Evolutionary conservation across 1,284 basidiomycete species (phyloP).

Genomic region (Meripilus lineatus): DNA sequence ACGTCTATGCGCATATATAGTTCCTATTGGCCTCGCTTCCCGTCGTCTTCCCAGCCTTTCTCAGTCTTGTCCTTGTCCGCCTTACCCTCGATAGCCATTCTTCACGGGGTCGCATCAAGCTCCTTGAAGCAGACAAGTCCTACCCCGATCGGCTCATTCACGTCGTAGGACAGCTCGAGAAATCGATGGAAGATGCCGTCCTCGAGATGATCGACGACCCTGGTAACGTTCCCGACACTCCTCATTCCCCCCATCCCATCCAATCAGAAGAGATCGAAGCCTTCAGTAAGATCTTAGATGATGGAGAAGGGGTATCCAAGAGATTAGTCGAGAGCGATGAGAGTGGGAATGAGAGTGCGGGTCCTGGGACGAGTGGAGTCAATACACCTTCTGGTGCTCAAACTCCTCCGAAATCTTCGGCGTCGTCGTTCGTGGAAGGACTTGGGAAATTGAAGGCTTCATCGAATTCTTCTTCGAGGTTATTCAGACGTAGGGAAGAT

Average conservation of each 20-base stretch:
- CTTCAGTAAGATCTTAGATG: too few species aligned
- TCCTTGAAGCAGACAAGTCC: conserved; percentile 50
- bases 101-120: conserved; percentile 56
- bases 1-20: conserved; percentile 28
- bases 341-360: too few species aligned
- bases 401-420: background rate
- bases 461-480: background rate
- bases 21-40: conserved; percentile 52
- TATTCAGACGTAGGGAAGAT: too few species aligned
- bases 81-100: conserved; percentile 47
- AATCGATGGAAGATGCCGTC: conserved; percentile 50
- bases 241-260: conserved; percentile 2
- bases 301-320: too few species aligned
- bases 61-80: conserved; percentile 46
- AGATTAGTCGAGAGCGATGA: too few species aligned
- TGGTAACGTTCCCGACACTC: background rate
- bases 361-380: background rate
- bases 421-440: background rate
- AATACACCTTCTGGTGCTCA: background rate
- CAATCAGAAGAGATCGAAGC: too few species aligned
- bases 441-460: background rate
- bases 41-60: conserved; percentile 54
- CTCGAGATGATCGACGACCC: conserved; percentile 39
- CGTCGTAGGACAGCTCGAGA: conserved; percentile 52
- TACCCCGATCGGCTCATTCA: conserved; percentile 42